These are phyloP conservation scores for Acanthamoeba castellanii DNA, from an alignment of 208 protist genomes.

Conservation along the genomic window DNA sequence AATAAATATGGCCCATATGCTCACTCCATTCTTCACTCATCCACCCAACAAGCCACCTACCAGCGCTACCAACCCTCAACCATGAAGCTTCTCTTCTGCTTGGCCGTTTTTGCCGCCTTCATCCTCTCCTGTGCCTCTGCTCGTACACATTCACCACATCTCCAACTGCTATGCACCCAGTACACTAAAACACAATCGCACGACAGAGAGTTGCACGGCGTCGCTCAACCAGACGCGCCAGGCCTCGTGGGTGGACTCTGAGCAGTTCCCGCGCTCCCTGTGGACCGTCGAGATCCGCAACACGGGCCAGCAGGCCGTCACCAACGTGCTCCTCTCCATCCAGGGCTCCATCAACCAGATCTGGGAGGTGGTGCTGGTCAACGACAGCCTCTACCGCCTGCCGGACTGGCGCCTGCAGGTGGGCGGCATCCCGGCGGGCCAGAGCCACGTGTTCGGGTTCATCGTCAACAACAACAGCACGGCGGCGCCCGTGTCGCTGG, in stretches of 20 bases:
- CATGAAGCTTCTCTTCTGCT: neutral
- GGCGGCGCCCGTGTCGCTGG: neutral
- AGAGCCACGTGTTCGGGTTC: conserved; percentile 63
- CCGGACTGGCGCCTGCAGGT: conserved; percentile 8
- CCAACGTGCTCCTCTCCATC: conserved; percentile 17
- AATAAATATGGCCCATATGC: neutral
- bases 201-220: conserved; percentile 13
- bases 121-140: neutral
- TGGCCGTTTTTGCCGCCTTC: neutral
- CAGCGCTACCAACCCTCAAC: neutral
- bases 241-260: neutral
- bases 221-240: neutral
- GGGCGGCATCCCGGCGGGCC: conserved; percentile 1
- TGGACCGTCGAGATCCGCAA: conserved; percentile 26
- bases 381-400: conserved; percentile 1
- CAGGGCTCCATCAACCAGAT: conserved; percentile 2
- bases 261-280: neutral
- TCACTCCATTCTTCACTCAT: neutral
- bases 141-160: neutral
- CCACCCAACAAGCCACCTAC: neutral
- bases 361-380: conserved; percentile 23
- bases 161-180: too few species aligned
- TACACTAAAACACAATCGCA: neutral
- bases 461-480: conserved; percentile 28
- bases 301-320: neutral